phyloP scores from a whole-genome alignment of 257 asterid genomes.

The Ballota nigra region DNA sequence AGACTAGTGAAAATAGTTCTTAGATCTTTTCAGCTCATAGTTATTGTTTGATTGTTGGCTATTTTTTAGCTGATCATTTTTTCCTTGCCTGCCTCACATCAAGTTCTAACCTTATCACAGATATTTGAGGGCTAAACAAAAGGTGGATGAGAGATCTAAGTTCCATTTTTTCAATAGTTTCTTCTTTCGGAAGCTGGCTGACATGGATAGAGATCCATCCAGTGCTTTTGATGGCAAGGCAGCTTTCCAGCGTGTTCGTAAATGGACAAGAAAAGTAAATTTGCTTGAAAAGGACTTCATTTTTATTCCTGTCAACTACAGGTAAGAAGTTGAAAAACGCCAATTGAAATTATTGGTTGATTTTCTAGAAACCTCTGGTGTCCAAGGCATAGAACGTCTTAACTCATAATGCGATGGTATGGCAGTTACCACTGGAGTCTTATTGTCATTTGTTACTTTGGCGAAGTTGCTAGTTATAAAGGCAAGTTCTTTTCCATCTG shows the following conservation, averaged over 20 bases:
- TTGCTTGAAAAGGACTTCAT: conserved; percentile 85
- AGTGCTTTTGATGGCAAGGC: conserved; percentile 85
- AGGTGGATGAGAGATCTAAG: conserved; percentile 47
- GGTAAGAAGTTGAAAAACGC: conserved; percentile 51
- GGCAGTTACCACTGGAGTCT: conserved; percentile 97
- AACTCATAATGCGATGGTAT: conserved; percentile 31
- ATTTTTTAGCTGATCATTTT: not conserved
- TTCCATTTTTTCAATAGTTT: conserved; percentile 93
- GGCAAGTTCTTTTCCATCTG: conserved; percentile 58
- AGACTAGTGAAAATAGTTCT: conserved; percentile 12
- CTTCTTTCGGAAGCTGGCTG: conserved; percentile 92
- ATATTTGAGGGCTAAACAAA: conserved; percentile 63
- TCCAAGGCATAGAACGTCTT: conserved; percentile 21
- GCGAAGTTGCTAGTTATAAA: conserved; percentile 57
- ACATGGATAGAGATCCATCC: conserved; percentile 90
- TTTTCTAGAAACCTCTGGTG: conserved; percentile 27
- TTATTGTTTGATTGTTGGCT: conserved; percentile 10
- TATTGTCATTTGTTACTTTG: conserved; percentile 80
- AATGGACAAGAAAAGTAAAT: conserved; percentile 95
- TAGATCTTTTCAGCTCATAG: conserved; percentile 12
- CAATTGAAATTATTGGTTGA: conserved; percentile 18
- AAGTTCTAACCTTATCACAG: conserved; percentile 43
- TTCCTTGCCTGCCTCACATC: conserved; percentile 20
- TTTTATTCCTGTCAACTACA: conserved; percentile 88
- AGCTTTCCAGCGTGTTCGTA: conserved; percentile 92